Evolutionary conservation across 2,329 filamentous ascomycete species (phyloP).

Genomic region (Dryadomyces sulphureus): DNA sequence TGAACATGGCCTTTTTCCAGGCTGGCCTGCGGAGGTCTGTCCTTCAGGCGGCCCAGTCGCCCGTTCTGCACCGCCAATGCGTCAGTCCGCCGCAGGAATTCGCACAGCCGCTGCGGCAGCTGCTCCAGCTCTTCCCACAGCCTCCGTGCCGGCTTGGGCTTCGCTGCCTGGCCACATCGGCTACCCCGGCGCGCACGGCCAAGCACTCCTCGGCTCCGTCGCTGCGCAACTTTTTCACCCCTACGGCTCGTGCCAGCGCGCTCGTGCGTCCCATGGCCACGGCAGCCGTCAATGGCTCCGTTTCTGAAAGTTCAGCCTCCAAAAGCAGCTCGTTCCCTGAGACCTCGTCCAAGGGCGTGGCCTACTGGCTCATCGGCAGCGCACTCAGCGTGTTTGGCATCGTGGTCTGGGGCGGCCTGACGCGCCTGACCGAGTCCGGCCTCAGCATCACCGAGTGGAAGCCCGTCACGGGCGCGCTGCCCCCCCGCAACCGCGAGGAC

Average conservation of each 20-base stretch:
- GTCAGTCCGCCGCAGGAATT: conserved; percentile 16
- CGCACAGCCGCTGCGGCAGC: neutral
- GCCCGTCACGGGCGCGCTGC: conserved; percentile 83
- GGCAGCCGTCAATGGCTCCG: conserved; percentile 10
- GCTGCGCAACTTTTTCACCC: neutral
- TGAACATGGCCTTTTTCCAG: conserved; percentile 16
- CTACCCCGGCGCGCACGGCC: too few species aligned
- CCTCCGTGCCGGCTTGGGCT: neutral
- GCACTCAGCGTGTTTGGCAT: conserved; percentile 93
- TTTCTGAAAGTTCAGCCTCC: conserved; percentile 4
- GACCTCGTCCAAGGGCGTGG: conserved; percentile 61
- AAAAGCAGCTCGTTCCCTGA: conserved; percentile 29
- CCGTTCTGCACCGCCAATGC: conserved; percentile 35
- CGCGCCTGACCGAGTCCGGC: conserved; percentile 86
- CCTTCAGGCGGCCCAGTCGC: conserved; percentile 15
- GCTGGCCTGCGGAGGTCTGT: conserved; percentile 15
- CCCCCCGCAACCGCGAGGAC: conserved; percentile 61
- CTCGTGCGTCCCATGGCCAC: conserved; percentile 5
- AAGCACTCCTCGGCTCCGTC: too few species aligned
- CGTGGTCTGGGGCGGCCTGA: conserved; percentile 87
- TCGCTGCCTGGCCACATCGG: too few species aligned
- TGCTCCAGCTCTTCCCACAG: neutral
- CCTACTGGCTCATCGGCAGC: conserved; percentile 84
- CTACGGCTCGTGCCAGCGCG: conserved; percentile 10
- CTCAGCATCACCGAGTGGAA: conserved; percentile 98